Base-by-base conservation (phyloP, 1,139 yeast genomes). In the Candida gigantensis region DNA sequence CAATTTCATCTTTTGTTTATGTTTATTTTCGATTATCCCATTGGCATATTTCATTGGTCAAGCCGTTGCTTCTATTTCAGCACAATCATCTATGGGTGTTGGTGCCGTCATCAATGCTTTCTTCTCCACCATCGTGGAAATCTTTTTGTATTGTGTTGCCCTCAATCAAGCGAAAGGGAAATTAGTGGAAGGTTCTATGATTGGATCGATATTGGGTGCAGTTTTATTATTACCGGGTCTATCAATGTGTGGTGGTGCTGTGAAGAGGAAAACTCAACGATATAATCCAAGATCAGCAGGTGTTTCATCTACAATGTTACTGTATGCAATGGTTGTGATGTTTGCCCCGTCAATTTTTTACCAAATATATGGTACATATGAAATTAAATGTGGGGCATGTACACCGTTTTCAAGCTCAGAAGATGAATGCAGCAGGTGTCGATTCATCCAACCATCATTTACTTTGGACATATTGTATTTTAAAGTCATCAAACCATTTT, bases 51-150 rank as follows among this genome's bases (percentile, higher is more conserved):
- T 90, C 58, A 90, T 92, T 52, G 99, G 99, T 3, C 97, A 92
- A 60, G 98, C 97, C 2, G 98, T 92, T 17, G 99, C 99, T 0
- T 90, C 97, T 2, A 92, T 92, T 45, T 86, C 96, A 3, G 97
- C 98, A 0, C 98, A 94, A 63, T 88, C 97, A 1, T 90, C 97
- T 0, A 92, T 92, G 97, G 97, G 97, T n/a, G 82, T 92, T 47
- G 98, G 98, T 67, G 98, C 99, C 2, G 96, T 90, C 1, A 89
- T 92, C 50, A 92, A 92, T 60, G 99, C 99, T 1, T 90, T 94
- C 53, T 92, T 92, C 71, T 90, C 98, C 1, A 90, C 98, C 0
- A 76, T 94, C 36, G 97, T 92, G 10, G 99, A 92, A 57, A 87
- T 92, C 17, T 92, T 84, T 58, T 67, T 92, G 35, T 92, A 92